Evolutionary conservation across 805 yeast species (phyloP).

Genomic region (Candida insectorum): DNA sequence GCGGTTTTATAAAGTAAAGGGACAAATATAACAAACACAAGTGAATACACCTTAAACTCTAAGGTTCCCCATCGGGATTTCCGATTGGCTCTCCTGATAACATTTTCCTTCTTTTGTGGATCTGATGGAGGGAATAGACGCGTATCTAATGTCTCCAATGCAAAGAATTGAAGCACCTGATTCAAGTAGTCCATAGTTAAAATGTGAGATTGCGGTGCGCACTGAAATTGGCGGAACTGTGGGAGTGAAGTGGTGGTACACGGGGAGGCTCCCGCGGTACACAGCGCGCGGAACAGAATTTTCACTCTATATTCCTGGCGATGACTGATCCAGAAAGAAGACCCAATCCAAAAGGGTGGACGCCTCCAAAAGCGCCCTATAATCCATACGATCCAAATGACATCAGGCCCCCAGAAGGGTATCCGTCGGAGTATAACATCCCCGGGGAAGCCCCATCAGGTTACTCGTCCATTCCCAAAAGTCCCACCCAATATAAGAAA

Average conservation of each 20-base stretch:
- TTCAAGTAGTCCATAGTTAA: conserved; percentile 10
- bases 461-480: conserved; percentile 58
- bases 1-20: conserved; percentile 84
- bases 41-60: conserved; percentile 70
- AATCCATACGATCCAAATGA: conserved; percentile 83
- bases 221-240: neutral
- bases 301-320: too few relatives aligned
- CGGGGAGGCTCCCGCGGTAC: too few relatives aligned
- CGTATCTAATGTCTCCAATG: conserved; percentile 51
- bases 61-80: conserved; percentile 67
- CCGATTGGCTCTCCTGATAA: conserved; percentile 28
- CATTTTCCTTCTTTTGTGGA: conserved; percentile 24
- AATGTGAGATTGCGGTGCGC: neutral
- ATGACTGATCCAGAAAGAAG: conserved; percentile 51
- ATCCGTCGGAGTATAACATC: conserved; percentile 74
- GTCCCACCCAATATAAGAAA: conserved; percentile 62
- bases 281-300: too few relatives aligned
- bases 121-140: conserved; percentile 43
- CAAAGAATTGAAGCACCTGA: conserved; percentile 35
- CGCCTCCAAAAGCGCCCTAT: conserved; percentile 77
- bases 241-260: neutral
- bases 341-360: conserved; percentile 78
- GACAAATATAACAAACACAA: conserved; percentile 63
- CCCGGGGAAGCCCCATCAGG: conserved; percentile 59
- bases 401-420: conserved; percentile 75